Evolutionary conservation across 1,284 basidiomycete species (phyloP).

Genomic region (Trametes pubescens): DNA sequence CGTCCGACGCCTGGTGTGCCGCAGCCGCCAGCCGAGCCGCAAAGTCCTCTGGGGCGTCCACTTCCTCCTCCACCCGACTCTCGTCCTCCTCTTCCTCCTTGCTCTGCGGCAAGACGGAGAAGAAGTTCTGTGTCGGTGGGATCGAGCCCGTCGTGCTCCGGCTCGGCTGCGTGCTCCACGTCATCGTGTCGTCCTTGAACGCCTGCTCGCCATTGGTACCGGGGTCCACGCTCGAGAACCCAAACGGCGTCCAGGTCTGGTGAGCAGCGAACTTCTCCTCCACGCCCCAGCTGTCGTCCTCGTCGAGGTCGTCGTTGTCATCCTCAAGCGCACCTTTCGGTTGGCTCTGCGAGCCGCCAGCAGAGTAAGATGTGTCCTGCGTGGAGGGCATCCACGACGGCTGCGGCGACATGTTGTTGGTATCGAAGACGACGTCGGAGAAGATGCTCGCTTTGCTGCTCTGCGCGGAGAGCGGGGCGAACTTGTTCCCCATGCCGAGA

Average conservation of each 20-base stretch:
- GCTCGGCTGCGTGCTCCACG: constrained; percentile 70
- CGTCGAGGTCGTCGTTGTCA: constrained; percentile 48
- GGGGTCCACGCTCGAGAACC: constrained; percentile 43
- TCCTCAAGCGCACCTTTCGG: constrained; percentile 3
- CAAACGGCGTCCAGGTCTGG: constrained; percentile 63
- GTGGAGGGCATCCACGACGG: constrained; percentile 65
- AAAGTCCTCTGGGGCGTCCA: constrained; percentile 16
- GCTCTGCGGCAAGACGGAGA: constrained; percentile 21
- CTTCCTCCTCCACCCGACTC: constrained; percentile 21
- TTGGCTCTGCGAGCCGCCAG: constrained; percentile 46
- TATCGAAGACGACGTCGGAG: constrained; percentile 60
- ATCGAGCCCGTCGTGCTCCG: constrained; percentile 39
- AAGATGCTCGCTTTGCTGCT: constrained; percentile 60
- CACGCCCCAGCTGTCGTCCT: constrained; percentile 78
- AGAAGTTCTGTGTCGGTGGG: constrained; percentile 33
- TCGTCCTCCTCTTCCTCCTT: constrained; percentile 31
- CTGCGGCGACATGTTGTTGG: constrained; percentile 45
- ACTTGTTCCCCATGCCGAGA: constrained; percentile 49
- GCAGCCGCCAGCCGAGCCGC: constrained; percentile 26
- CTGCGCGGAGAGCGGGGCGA: constrained; percentile 54
- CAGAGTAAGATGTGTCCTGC: constrained; percentile 65
- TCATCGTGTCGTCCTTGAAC: constrained; percentile 62
- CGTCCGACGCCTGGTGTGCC: constrained; percentile 23
- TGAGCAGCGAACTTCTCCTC: constrained; percentile 66
- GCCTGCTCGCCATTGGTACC: constrained; percentile 14